phyloP scores from a whole-genome alignment of 306 rosid genomes.

The Acacia crassicarpa region DNA sequence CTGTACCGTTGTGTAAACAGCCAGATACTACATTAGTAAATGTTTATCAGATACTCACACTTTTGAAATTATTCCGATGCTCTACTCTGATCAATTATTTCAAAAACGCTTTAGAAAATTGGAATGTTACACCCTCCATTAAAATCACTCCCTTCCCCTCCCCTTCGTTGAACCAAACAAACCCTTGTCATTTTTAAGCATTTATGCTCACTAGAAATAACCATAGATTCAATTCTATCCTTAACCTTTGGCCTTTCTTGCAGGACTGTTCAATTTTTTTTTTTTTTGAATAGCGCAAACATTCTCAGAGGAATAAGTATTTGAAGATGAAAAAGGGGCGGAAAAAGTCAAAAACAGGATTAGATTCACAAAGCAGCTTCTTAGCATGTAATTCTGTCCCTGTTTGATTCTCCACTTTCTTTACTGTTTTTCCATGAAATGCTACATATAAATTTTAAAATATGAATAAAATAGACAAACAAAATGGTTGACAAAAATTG shows the following conservation, averaged over 20 bases:
- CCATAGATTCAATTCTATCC: background rate
- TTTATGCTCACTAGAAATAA: background rate
- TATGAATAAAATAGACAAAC: too few species aligned
- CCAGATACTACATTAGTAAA: too few species aligned
- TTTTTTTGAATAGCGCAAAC: background rate
- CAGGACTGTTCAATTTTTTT: background rate
- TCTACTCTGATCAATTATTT: too few species aligned
- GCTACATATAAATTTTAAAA: background rate
- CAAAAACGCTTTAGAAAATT: too few species aligned
- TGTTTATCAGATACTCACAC: too few species aligned
- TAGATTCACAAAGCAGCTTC: background rate
- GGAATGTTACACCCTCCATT: too few species aligned
- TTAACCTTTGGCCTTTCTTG: background rate
- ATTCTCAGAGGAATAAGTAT: background rate
- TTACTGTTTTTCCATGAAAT: background rate
- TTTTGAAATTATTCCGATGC: too few species aligned
- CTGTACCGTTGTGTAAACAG: too few species aligned
- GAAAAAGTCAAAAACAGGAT: background rate
- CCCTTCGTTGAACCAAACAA: too few species aligned
- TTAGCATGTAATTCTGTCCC: background rate
- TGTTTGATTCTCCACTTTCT: background rate
- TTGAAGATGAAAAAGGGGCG: background rate
- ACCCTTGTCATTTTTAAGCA: background rate
- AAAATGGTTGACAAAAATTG: background rate
- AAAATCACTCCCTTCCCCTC: too few species aligned